Conservation (phyloP, 2,329 filamentous ascomycete species). For the Fusarium incarnatum region DNA sequence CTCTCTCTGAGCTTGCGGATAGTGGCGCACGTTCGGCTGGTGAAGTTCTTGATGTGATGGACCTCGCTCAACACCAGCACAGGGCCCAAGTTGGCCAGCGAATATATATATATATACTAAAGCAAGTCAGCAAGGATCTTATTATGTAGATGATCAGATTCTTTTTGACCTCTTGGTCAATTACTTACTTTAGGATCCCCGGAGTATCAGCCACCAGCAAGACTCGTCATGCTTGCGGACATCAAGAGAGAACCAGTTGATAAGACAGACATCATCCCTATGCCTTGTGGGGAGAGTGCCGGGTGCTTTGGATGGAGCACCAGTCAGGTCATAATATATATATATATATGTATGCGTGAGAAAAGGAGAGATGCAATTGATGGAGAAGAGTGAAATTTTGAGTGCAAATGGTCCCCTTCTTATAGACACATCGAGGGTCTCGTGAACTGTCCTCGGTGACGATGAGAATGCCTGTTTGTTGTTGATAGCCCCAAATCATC, state of each 20-base stretch:
- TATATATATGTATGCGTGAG: background rate
- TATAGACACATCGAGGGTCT: background rate
- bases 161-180: accelerated
- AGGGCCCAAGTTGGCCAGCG: background rate
- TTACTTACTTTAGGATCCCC: background rate
- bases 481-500: background rate
- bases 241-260: no score
- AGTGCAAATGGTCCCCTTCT: background rate
- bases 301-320: background rate
- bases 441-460: no score
- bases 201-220: background rate
- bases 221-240: background rate
- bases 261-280: background rate
- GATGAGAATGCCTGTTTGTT: background rate
- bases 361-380: background rate
- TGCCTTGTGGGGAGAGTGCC: background rate
- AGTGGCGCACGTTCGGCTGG: background rate
- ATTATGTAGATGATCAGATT: background rate
- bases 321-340: background rate
- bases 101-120: background rate
- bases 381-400: background rate
- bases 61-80: background rate
- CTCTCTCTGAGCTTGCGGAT: background rate
- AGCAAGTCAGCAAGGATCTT: background rate
- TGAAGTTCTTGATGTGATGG: background rate